These are phyloP conservation scores for Talaromyces ruber DNA, from an alignment of 495 filamentous ascomycete genomes.

Conservation along the genomic window DNA sequence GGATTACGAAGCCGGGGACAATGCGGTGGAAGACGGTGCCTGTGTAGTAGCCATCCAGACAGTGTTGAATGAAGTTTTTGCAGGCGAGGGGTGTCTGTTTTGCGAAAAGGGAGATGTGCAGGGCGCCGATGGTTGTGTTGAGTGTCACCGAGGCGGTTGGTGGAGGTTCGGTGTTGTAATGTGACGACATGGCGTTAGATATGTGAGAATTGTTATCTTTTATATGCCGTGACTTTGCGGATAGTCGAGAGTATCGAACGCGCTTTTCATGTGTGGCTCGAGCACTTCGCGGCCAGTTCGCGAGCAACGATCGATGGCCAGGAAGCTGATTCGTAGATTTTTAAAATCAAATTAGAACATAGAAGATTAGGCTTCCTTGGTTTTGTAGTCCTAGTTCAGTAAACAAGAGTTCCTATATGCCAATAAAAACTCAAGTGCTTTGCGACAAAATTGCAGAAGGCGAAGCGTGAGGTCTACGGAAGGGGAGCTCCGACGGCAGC, in stretches of 20 bases:
- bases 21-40: constrained; percentile 90
- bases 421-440: not conserved
- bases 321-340: not conserved
- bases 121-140: constrained; percentile 79
- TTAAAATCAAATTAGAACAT: not conserved
- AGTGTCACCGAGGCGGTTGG: constrained; percentile 85
- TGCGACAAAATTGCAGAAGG: not conserved
- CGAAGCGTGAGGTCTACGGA: not conserved
- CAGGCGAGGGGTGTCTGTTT: constrained; percentile 85
- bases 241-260: not conserved
- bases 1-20: constrained; percentile 83
- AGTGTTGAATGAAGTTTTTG: constrained; percentile 94
- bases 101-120: constrained; percentile 86
- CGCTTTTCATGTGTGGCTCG: not conserved
- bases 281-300: not conserved
- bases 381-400: not conserved
- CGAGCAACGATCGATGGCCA: not conserved
- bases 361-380: too few species aligned
- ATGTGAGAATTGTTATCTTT: not conserved
- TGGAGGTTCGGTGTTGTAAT: constrained; percentile 91
- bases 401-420: not conserved
- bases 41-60: constrained; percentile 89
- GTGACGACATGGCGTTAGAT: constrained; percentile 57
- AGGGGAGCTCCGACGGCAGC: not conserved
- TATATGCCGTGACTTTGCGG: not conserved